Conservation (phyloP, 2,329 filamentous ascomycete species). For the Verticillium alfalfae region DNA sequence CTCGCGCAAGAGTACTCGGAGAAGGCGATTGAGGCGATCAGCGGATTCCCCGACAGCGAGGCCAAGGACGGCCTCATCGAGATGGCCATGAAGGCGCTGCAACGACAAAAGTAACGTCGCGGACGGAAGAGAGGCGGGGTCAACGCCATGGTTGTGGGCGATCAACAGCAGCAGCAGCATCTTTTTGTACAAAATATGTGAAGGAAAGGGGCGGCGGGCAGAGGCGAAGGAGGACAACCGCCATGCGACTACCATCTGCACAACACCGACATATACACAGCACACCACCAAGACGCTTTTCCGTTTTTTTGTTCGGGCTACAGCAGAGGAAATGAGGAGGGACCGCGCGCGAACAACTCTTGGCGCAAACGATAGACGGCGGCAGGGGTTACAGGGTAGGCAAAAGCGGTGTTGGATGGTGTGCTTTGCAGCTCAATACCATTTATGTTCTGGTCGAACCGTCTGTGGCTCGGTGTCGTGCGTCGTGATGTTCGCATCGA, state of each 20-base stretch:
- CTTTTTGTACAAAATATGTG: neutral
- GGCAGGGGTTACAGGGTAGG: neutral
- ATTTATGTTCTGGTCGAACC: neutral
- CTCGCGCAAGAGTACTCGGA: conserved; percentile 88
- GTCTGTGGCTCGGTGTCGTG: conserved; percentile 18
- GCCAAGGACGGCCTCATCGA: conserved; percentile 87
- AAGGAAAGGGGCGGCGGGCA: neutral
- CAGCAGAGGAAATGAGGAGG: neutral
- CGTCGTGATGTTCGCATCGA: conserved; percentile 26
- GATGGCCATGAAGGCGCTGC: conserved; percentile 90
- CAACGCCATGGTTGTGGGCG: neutral
- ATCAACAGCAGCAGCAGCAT: neutral
- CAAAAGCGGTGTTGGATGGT: neutral
- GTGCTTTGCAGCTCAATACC: neutral
- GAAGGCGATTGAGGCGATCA: conserved; percentile 80
- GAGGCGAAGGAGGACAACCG: neutral
- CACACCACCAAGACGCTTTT: neutral
- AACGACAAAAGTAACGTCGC: conserved; percentile 68
- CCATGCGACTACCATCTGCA: neutral
- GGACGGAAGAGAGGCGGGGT: neutral
- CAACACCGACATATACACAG: neutral
- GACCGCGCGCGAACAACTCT: neutral
- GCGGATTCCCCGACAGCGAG: conserved; percentile 83
- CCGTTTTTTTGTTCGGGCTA: neutral
- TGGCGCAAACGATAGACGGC: neutral